These are phyloP conservation scores for Puccinia hordei DNA, from an alignment of 1,284 basidiomycete genomes.

Conservation along the genomic window DNA sequence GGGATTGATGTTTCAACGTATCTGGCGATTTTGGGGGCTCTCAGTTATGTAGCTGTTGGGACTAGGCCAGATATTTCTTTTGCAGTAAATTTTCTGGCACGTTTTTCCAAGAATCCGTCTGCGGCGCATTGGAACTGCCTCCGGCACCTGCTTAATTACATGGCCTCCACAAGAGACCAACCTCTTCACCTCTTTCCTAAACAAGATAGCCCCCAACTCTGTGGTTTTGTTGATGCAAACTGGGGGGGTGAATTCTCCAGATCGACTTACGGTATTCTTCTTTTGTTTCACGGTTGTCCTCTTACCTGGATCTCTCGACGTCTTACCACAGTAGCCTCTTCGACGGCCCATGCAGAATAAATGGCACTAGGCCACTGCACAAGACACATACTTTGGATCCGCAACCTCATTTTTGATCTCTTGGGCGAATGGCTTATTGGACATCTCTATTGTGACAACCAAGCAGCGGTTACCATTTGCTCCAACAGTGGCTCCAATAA, in stretches of 20 bases:
- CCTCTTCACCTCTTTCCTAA: not conserved
- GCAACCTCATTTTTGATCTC: not conserved
- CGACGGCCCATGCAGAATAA: constrained; percentile 24
- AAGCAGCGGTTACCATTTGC: not conserved
- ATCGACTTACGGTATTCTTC: constrained; percentile 19
- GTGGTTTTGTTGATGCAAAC: not conserved
- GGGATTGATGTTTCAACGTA: not conserved
- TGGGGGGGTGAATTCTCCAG: too few relatives aligned
- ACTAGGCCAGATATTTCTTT: constrained; percentile 16
- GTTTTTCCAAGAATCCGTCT: constrained; percentile 1
- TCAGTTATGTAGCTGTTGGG: not conserved
- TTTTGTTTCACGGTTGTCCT: not conserved
- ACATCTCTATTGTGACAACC: not conserved
- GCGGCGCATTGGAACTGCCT: not conserved
- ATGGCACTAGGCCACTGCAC: too few relatives aligned
- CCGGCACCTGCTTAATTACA: not conserved
- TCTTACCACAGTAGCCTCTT: constrained; percentile 13
- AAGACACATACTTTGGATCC: not conserved
- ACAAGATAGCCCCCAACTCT: not conserved
- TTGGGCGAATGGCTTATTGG: not conserved
- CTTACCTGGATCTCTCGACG: constrained; percentile 14
- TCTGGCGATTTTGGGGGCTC: constrained; percentile 15
- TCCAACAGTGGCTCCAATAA: not conserved
- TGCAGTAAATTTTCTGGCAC: constrained; percentile 23
- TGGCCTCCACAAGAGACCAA: not conserved